phyloP scores from a whole-genome alignment of 208 protist species.

The Trypanosoma platydactyli region DNA sequence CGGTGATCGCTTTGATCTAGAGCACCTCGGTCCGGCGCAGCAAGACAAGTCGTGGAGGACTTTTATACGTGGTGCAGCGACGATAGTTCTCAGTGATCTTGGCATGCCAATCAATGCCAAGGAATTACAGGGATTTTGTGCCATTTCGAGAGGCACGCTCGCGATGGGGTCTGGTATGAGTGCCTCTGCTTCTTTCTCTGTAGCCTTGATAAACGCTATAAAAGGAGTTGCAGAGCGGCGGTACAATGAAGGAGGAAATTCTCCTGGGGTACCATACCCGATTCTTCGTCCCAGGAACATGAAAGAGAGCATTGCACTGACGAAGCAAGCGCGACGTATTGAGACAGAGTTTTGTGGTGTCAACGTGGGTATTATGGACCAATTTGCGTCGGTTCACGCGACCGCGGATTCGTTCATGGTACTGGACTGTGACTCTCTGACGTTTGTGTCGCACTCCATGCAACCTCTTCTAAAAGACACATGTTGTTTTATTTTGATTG shows the following conservation, averaged over 20 bases:
- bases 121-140: slow-evolving; percentile 44
- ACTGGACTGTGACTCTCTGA: slow-evolving; percentile 74
- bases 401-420: slow-evolving; percentile 59
- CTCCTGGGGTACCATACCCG: slow-evolving; percentile 25
- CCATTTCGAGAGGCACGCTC: slow-evolving; percentile 60
- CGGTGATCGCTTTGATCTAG: slow-evolving; percentile 38
- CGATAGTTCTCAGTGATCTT: slow-evolving; percentile 42
- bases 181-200: slow-evolving; percentile 63
- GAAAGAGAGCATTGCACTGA: slow-evolving; percentile 42
- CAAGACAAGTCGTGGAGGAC: slow-evolving; percentile 54
- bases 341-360: slow-evolving; percentile 76
- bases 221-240: slow-evolving; percentile 28
- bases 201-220: slow-evolving; percentile 48
- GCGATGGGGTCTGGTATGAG: slow-evolving; percentile 78
- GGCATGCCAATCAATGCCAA: slow-evolving; percentile 39
- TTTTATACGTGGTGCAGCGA: slow-evolving; percentile 44
- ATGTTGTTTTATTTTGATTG: slow-evolving; percentile 64
- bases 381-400: slow-evolving; percentile 77
- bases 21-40: slow-evolving; percentile 28
- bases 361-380: slow-evolving; percentile 90
- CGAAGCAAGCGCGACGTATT: slow-evolving; percentile 62
- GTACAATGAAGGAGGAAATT: slow-evolving; percentile 23
- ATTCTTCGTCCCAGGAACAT: slow-evolving; percentile 29
- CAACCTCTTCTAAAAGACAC: slow-evolving; percentile 45
- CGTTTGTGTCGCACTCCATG: slow-evolving; percentile 48